Base-by-base conservation (phyloP, 164 flowering plant species). In the Magnolia officinalis region DNA sequence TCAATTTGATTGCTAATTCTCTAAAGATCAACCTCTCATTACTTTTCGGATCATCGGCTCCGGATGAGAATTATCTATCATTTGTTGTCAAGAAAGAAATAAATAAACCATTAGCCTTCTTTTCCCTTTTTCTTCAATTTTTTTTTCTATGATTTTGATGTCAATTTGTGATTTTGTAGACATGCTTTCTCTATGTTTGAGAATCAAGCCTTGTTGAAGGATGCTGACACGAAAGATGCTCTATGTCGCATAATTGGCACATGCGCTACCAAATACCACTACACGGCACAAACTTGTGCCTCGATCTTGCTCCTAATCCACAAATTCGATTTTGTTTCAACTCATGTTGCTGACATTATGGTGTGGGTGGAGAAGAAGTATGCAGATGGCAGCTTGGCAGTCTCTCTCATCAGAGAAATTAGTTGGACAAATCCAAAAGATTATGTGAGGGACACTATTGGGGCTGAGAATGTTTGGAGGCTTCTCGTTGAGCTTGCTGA, bases 401-500 rank as follows among this genome's bases (percentile, higher is more conserved):
- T 76, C 73, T 83, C 88, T 67, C 82, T 96, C 50, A 84, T 96
- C 13, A 82, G 97, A 85, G 98, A 96, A 81, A 88, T 96, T 74
- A 97, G 97, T n/a, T 86, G 93, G 78, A 84, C 95, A 8, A 91
- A 86, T 76, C 92, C 95, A 23, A 96, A 89, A 79, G 93, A 90
- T 78, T 96, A 90, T 81, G 90, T 83, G 23, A 94, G 89, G 83
- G 99, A 96, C 76, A 87, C 92, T 37, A 88, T 70, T 76, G 99
- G 99, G 59, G 98, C 99, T 72, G 99, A 96, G 74, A 96, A 96
- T 77, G 76, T 94, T 74, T 98, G 98, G 31, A 88, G 95, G 18
- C 92, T 96, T 80, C 87, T 96, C 61, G 93, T 94, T 52, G 98
- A 96, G 84, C 90, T 96, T 77, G 88, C 99, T 79, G 98, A 91